Base-by-base conservation (phyloP, 306 rosid genomes). In the Prunus mume region DNA sequence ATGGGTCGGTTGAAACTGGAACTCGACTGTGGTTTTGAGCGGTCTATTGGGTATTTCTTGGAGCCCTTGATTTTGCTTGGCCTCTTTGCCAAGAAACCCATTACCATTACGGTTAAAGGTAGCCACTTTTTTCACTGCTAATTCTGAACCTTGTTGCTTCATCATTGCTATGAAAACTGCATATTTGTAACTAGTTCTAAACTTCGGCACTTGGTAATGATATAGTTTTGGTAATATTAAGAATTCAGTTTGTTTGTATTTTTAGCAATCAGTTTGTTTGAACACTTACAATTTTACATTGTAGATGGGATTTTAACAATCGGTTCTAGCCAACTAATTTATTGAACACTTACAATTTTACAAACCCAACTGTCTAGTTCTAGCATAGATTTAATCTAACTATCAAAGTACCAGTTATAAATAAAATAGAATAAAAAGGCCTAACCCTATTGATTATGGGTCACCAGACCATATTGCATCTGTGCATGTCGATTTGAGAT, bases 41-140 rank as follows among this genome's bases (percentile, higher is more conserved):
- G 96, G 0, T 82, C 94, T 65, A 89, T 93, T 85, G 89, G 88
- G 25, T 90, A 88, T 79, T 93, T 89, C 65, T 49, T 93, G 32
- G 94, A 93, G 82, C 92, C 97, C 4, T 80, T 93, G 52, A 74
- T 86, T 32, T 12, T 90, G 34, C 83, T 93, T 51, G 87, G 82
- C 71, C 85, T 90, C 85, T 89, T 93, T 75, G 91, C 87, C 13
- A 93, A 91, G 81, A 85, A 93, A 57, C 87, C 96, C 49, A 92
- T 90, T 71, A 69, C 83, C 63, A 90, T 93, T 56, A 87, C 73
- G 25, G 94, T 93, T 56, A 90, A 86, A 89, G 97, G 97, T 87
- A 27, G 38, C 56, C 20, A 51, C 7, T 51, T 51, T 51, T 17
- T 51, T 51, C 15, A 47, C 52, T 12, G 12, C 9, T 38, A 38